A percentile compares a stretch with the other conserved stretches of the same genome.
These are phyloP conservation scores for Auricularia cornea DNA, from an alignment of 768 basidiomycete genomes.

Conservation along the genomic window DNA sequence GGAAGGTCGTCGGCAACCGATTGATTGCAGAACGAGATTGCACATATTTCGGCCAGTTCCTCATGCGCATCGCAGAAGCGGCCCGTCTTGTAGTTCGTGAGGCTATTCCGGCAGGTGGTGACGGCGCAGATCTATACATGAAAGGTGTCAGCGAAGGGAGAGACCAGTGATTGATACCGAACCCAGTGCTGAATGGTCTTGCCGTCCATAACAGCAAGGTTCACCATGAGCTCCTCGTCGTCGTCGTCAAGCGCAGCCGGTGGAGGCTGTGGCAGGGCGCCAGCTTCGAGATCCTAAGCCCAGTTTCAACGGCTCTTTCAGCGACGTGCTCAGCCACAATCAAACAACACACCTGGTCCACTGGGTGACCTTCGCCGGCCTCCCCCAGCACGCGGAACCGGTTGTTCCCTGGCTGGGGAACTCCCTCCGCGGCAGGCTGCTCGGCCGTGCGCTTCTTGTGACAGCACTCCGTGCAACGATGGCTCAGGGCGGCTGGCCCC, in stretches of 20 bases:
- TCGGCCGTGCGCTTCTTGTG: not conserved
- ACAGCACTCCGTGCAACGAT: not conserved
- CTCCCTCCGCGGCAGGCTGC: not conserved
- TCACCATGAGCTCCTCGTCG: not conserved
- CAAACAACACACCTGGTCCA: not conserved
- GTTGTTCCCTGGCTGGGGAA: not conserved
- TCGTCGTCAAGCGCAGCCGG: not conserved
- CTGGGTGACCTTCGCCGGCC: not conserved
- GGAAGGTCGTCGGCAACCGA: not conserved
- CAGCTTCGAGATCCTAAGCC: not conserved
- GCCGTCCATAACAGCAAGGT: not conserved
- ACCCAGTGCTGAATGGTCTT: not conserved
- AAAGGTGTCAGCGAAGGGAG: not conserved
- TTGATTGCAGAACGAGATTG: not conserved
- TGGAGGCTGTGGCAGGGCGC: not conserved
- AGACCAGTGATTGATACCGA: not conserved
- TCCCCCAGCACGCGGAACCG: not conserved
- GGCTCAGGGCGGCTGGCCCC: not conserved
- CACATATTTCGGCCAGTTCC: not conserved
- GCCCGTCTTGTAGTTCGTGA: not conserved
- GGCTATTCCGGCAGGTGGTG: not conserved
- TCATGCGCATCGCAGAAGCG: not conserved
- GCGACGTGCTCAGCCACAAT: not conserved
- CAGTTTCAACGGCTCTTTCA: not conserved
- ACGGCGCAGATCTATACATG: not conserved